Evolutionary conservation across 2,329 filamentous ascomycete genomes (phyloP), one percentile per base, ranked within the genome.

Genomic region (Fusarium duplospermum): DNA sequence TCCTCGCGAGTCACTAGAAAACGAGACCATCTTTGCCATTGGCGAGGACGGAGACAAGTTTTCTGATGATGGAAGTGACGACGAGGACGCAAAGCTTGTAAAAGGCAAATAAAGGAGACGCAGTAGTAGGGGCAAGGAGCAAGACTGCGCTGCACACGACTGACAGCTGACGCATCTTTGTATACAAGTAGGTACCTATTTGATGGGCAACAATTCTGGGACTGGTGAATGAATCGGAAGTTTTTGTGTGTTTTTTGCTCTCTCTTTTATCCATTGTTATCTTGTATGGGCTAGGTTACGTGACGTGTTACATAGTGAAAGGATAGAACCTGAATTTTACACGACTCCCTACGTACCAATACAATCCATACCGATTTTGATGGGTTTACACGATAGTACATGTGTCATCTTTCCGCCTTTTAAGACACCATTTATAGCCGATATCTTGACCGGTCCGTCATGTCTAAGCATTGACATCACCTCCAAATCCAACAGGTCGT

Each of bases 21-120:
- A 95, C 13, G 96, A 98, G 84, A 98, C 95, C 0, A 97, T 98
- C 71, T 98, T 98, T 79, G 96, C 96, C 1, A 94, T 98, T 13
- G 96, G 95, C 13, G 95, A 97, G 78, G 93, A 93, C 64, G 90
- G 86, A 1, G 94, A 96, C 80, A 94, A 92, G 80, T 96, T 95
- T 87, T 94, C 93, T 18, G 93, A 94, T 66, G 92, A 94, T 65
- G 93, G 92, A 22, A 82, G 78, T 64, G 82, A 82, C 18, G 86
- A 85, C 14, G 88, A 86, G 73, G 90, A 91, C 67, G 88, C 87
- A 20, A 89, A 87, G 60, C 82, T 91, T 72, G 89, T 91, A 47
- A 83, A 81, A 72, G 80, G 80, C 52, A 86, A 83, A 77, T 87
- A 85, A 80, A 67, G 56, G 54, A 10, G 31, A 35, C 35, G 60